These are phyloP conservation scores for Tetrapisispora namnaoensis DNA, from an alignment of 805 yeast species.

Conservation along the genomic window DNA sequence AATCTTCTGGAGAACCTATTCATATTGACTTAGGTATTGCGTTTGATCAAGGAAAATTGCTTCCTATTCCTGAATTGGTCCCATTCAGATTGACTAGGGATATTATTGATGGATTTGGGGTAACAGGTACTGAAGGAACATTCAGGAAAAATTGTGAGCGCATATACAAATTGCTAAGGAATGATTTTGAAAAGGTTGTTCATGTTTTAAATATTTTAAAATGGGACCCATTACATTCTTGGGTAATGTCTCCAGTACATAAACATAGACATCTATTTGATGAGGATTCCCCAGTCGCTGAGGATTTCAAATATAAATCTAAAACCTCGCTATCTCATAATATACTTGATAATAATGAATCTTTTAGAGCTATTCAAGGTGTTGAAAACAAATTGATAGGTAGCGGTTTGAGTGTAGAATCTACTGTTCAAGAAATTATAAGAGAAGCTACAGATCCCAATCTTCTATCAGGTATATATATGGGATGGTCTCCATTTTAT, in stretches of 20 bases:
- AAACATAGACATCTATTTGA: conserved; percentile 33
- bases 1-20: conserved; percentile 77
- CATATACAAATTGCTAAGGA: conserved; percentile 56
- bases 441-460: conserved; percentile 60
- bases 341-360: conserved; percentile 41
- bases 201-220: conserved; percentile 76
- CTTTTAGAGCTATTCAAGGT: conserved; percentile 63
- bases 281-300: conserved; percentile 13
- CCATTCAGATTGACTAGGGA: conserved; percentile 90
- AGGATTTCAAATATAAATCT: conserved; percentile 2
- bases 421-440: conserved; percentile 71
- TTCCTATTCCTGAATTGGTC: conserved; percentile 85
- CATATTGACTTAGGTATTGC: conserved; percentile 96
- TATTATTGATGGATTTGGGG: conserved; percentile 86
- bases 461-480: conserved; percentile 64
- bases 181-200: conserved; percentile 57
- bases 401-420: conserved; percentile 66
- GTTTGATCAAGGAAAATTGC: conserved; percentile 80
- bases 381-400: conserved; percentile 64
- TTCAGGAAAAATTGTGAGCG: conserved; percentile 67
- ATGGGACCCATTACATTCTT: conserved; percentile 88
- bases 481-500: conserved; percentile 80
- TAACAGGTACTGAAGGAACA: conserved; percentile 72
- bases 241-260: conserved; percentile 77
- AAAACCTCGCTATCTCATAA: background rate